phyloP scores from a whole-genome alignment of 768 basidiomycete species.

The Chalciporus chontae region DNA sequence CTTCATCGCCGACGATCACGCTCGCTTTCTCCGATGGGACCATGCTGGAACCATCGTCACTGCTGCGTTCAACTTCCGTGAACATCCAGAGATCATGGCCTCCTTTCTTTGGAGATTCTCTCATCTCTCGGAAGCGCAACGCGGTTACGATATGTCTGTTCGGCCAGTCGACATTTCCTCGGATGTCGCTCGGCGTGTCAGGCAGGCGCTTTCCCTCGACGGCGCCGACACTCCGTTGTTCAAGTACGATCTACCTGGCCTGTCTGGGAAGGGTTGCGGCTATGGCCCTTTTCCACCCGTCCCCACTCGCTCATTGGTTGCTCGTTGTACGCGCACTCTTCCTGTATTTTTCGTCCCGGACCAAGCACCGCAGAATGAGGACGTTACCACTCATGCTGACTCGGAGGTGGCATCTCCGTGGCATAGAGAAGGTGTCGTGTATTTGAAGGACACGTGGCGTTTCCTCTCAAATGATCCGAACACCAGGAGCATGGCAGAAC shows the following conservation, averaged over 20 bases:
- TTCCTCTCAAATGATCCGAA: neutral
- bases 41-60: slow-evolving; percentile 11
- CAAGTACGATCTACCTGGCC: neutral
- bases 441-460: slow-evolving; percentile 8
- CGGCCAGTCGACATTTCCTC: neutral
- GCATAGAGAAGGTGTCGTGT: neutral
- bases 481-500: neutral
- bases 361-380: neutral
- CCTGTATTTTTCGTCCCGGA: neutral
- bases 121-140: neutral
- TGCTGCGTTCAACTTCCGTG: neutral
- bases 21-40: slow-evolving; percentile 36
- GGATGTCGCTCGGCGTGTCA: neutral
- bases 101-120: slow-evolving; percentile 1
- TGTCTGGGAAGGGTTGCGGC: no score
- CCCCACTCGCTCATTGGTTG: neutral
- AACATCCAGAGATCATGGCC: neutral
- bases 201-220: neutral
- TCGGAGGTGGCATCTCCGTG: neutral
- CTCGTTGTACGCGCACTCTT: slow-evolving; percentile 1
- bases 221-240: neutral
- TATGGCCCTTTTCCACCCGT: neutral
- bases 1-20: slow-evolving; percentile 21
- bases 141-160: neutral
- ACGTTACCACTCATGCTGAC: no score